A percentile compares a stretch with the other conserved stretches of the same genome.
Conservation (phyloP, 2,329 filamentous ascomycete genomes). For the Leptographium galeiforme region DNA sequence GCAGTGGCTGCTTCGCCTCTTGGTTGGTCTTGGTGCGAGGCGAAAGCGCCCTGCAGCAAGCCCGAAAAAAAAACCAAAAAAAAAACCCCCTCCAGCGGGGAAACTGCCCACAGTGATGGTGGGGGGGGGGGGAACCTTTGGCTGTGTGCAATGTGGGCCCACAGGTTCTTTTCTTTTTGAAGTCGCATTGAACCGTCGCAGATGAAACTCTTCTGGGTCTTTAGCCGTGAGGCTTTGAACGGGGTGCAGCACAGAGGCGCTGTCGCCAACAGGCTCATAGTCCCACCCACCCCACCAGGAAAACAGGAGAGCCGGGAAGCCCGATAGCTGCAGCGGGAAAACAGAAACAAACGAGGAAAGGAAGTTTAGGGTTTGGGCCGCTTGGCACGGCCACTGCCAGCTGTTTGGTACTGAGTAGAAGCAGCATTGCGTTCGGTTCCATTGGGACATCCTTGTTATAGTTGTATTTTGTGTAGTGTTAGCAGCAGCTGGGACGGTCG, state of each 20-base stretch:
- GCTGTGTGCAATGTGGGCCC: constrained; percentile 4
- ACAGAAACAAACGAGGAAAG: not conserved
- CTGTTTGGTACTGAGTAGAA: too few relatives aligned
- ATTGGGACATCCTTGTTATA: too few relatives aligned
- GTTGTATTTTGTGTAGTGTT: too few relatives aligned
- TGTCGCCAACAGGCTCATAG: too few relatives aligned
- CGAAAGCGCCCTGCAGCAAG: not conserved
- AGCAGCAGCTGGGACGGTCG: too few relatives aligned
- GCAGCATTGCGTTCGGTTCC: too few relatives aligned
- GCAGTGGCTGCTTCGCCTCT: not conserved
- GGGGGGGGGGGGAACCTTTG: not conserved
- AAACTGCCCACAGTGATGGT: not conserved
- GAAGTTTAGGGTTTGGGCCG: too few relatives aligned
- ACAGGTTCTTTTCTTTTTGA: constrained; percentile 4
- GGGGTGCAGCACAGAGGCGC: too few relatives aligned
- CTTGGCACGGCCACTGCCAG: too few relatives aligned
- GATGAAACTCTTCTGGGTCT: constrained; percentile 7
- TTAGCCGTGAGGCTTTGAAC: not conserved
- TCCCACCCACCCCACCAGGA: too few relatives aligned
- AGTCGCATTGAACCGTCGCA: constrained; percentile 4
- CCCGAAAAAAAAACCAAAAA: not conserved
- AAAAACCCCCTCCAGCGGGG: not conserved
- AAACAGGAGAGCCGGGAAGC: too few relatives aligned
- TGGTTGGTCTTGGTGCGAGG: not conserved
- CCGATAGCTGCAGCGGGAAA: not conserved